Conservation (phyloP, 371 early-diverging fungal species). For the Blastocladiella emersonii region DNA sequence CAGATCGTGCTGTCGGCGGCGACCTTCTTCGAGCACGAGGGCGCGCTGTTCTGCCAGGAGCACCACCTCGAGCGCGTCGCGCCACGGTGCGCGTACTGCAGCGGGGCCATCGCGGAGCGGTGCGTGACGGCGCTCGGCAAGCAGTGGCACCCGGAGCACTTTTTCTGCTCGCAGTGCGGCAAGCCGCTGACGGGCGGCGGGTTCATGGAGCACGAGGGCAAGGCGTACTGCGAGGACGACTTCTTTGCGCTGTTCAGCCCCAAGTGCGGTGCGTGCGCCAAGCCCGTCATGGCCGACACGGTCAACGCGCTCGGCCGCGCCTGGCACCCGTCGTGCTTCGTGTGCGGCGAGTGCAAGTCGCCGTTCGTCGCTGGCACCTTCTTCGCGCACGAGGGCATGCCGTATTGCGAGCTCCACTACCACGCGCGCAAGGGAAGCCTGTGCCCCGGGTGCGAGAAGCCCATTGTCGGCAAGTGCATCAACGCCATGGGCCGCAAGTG, state of each 20-base stretch:
- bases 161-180: constrained; percentile 51
- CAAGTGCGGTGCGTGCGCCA: constrained; percentile 44
- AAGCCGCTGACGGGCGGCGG: constrained; percentile 30
- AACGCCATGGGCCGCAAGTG: constrained; percentile 32
- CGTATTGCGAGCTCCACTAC: constrained; percentile 48
- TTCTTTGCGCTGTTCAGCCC: constrained; percentile 44
- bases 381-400: constrained; percentile 33
- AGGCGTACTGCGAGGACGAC: constrained; percentile 60
- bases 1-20: background rate
- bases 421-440: constrained; percentile 13
- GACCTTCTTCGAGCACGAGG: constrained; percentile 44
- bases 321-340: constrained; percentile 61
- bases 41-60: constrained; percentile 42
- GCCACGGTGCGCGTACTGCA: constrained; percentile 47
- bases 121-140: constrained; percentile 44
- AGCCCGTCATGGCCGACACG: constrained; percentile 39
- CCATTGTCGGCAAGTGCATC: constrained; percentile 31
- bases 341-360: constrained; percentile 42
- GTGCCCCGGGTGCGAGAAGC: constrained; percentile 13
- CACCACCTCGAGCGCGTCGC: constrained; percentile 51
- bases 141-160: constrained; percentile 56
- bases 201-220: constrained; percentile 54
- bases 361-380: constrained; percentile 33
- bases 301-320: constrained; percentile 40
- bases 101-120: constrained; percentile 43